These are phyloP conservation scores for Citrus reticulata DNA, from an alignment of 345 rosid species.

Conservation along the genomic window DNA sequence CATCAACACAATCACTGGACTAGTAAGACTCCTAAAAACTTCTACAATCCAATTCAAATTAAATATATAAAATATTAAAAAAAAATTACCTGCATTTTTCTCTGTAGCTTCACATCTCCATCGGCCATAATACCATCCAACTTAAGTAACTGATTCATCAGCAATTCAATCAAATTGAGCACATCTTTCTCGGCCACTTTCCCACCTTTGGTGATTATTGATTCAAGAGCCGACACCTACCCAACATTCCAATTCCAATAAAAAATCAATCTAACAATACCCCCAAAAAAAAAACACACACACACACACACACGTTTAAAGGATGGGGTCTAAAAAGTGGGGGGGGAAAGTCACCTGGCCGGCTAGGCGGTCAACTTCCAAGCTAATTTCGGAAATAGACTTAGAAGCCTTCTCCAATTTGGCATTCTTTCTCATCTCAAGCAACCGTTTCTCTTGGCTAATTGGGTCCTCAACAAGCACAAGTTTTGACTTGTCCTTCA, in stretches of 20 bases:
- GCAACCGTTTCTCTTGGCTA: slow-evolving; percentile 78
- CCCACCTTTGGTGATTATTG: slow-evolving; percentile 64
- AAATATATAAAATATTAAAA: neutral
- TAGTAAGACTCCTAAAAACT: neutral
- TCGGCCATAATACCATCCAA: slow-evolving; percentile 80
- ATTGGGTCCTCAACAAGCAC: slow-evolving; percentile 82
- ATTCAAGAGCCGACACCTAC: slow-evolving; percentile 84
- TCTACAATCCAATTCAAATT: neutral
- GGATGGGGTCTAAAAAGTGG: neutral
- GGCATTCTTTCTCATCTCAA: slow-evolving; percentile 81
- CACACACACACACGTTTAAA: neutral
- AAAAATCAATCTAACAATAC: neutral
- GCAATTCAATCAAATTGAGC: slow-evolving; percentile 57
- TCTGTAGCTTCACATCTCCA: slow-evolving; percentile 90
- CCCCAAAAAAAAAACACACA: neutral
- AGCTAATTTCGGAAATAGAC: slow-evolving; percentile 82
- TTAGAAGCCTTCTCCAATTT: slow-evolving; percentile 89
- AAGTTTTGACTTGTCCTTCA: slow-evolving; percentile 88
- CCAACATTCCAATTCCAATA: slow-evolving; percentile 10
- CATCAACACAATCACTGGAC: slow-evolving; percentile 3
- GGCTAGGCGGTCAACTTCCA: slow-evolving; percentile 84
- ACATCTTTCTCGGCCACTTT: slow-evolving; percentile 73
- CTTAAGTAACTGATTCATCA: slow-evolving; percentile 94
- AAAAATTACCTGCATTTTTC: slow-evolving; percentile 84
- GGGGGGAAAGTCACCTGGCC: slow-evolving; percentile 49